Evolutionary conservation across 164 flowering plant genomes (phyloP), one percentile per base, ranked within the genome.

Genomic region (Berberis thunbergii): DNA sequence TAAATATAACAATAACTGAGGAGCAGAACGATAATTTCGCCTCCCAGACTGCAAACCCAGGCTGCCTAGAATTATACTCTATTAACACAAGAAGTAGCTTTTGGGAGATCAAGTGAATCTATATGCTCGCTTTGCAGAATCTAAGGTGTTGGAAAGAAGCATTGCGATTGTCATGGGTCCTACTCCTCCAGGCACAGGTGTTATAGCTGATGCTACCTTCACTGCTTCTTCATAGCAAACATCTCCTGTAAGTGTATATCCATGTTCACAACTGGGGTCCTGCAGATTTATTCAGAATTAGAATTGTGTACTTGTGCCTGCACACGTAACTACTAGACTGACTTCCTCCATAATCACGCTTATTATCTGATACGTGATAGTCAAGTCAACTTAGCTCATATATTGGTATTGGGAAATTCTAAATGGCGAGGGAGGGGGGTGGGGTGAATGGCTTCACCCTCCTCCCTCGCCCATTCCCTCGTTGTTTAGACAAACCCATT

Each of bases 161-260:
- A 94, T 94, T 3, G 97, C 84, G 12, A 94, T 75, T n/a, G 97
- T 88, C 87, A 94, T 78, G 2, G 97, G 97, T 64, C 98, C 97
- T 9, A 90, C 91, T 59, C 98, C 98, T 48, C 98, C 98, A 42
- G 98, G 97, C 49, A 90, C 97, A 53, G 97, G 97, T 11, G 95
- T 90, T 9, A 94, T 79, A 48, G 84, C 89, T 5, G 95, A 88
- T 6, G 69, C 98, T 41, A 88, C 80, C 62, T 58, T 73, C 38
- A 75, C 53, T 61, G 96, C 98, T 78, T 94, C 97, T 68, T 88
- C 93, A 75, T 67, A 94, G 74, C 91, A 86, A 61, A 90, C 97
- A 70, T 90, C 97, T 63, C 98, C 98, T 0, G 55, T 61, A 1
- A 94, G 76, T 2, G 78, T 80, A 63, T 81, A 94, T 26, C 95